These are phyloP conservation scores for Dionaea muscipula DNA, from an alignment of 179 eudicot genomes.

Conservation along the genomic window DNA sequence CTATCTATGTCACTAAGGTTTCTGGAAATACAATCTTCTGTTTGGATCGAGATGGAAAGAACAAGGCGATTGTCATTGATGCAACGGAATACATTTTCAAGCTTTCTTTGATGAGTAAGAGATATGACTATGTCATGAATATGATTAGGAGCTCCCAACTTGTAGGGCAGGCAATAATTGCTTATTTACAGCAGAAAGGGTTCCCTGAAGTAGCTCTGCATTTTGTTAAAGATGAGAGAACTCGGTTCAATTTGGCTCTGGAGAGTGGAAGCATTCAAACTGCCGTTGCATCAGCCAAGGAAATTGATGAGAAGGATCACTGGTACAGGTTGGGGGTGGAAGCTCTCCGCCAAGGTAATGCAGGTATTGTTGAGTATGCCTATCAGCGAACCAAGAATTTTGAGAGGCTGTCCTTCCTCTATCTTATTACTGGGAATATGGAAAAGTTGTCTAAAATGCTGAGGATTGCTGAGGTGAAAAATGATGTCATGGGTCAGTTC, in stretches of 20 bases:
- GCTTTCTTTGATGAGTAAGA: slow-evolving; percentile 31
- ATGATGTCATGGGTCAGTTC: slow-evolving; percentile 95
- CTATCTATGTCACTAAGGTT: slow-evolving; percentile 71
- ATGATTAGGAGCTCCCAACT: slow-evolving; percentile 42
- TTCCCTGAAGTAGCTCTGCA: slow-evolving; percentile 48
- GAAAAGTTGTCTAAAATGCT: slow-evolving; percentile 82
- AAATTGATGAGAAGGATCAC: slow-evolving; percentile 42
- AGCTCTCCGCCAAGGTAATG: slow-evolving; percentile 97
- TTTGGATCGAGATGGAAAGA: slow-evolving; percentile 41
- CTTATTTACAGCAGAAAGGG: slow-evolving; percentile 44
- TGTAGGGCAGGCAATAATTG: slow-evolving; percentile 43
- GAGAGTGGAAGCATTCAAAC: slow-evolving; percentile 42
- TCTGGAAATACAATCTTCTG: slow-evolving; percentile 51
- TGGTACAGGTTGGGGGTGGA: slow-evolving; percentile 45
- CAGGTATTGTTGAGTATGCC: slow-evolving; percentile 90
- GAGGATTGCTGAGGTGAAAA: slow-evolving; percentile 88
- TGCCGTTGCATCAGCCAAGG: slow-evolving; percentile 46
- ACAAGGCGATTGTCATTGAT: slow-evolving; percentile 30
- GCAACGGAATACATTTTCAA: slow-evolving; percentile 46
- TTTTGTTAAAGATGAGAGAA: slow-evolving; percentile 43
- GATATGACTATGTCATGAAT: slow-evolving; percentile 37
- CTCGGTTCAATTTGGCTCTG: slow-evolving; percentile 39
- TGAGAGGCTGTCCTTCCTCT: slow-evolving; percentile 82
- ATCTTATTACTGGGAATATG: slow-evolving; percentile 72
- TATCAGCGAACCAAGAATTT: slow-evolving; percentile 95